phyloP scores from a whole-genome alignment of 2,329 filamentous ascomycete genomes.

The Colletotrichum shisoi region DNA sequence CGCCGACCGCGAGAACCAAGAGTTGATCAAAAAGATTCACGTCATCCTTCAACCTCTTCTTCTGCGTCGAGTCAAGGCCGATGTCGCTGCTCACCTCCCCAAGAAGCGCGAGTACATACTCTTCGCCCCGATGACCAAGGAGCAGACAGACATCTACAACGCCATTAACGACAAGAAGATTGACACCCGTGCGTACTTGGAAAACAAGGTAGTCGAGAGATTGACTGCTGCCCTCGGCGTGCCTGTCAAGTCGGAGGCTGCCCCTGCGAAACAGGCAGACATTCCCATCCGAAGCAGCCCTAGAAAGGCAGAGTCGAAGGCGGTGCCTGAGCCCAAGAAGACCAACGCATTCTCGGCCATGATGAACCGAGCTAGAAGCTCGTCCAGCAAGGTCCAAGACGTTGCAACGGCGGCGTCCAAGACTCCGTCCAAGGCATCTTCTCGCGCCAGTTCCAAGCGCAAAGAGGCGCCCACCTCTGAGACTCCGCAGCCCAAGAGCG shows the following conservation, averaged over 20 bases:
- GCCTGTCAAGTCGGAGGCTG: slow-evolving; percentile 46
- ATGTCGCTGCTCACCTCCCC: slow-evolving; percentile 89
- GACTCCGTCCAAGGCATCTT: slow-evolving; percentile 39
- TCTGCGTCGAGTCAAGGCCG: slow-evolving; percentile 86
- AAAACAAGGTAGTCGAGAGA: slow-evolving; percentile 76
- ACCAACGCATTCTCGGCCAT: slow-evolving; percentile 62
- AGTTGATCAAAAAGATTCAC: slow-evolving; percentile 77
- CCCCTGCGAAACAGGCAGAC: slow-evolving; percentile 41
- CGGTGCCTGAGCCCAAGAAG: slow-evolving; percentile 40
- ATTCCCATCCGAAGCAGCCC: slow-evolving; percentile 51
- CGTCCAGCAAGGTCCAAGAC: slow-evolving; percentile 41
- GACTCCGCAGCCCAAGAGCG: slow-evolving; percentile 67
- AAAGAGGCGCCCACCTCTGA: slow-evolving; percentile 47
- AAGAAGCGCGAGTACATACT: slow-evolving; percentile 97
- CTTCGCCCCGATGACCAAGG: slow-evolving; percentile 88
- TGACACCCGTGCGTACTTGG: slow-evolving; percentile 77
- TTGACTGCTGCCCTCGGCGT: slow-evolving; percentile 55
- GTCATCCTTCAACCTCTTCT: slow-evolving; percentile 91
- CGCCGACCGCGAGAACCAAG: slow-evolving; percentile 71
- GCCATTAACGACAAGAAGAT: slow-evolving; percentile 64
- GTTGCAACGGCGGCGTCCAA: slow-evolving; percentile 37
- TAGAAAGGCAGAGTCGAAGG: slow-evolving; percentile 44
- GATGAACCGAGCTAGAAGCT: slow-evolving; percentile 53
- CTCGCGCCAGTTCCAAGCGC: slow-evolving; percentile 44
- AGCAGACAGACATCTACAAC: slow-evolving; percentile 90